Base-by-base conservation (phyloP, 139 green algal species). In the Chlamydomonas schloesseri region DNA sequence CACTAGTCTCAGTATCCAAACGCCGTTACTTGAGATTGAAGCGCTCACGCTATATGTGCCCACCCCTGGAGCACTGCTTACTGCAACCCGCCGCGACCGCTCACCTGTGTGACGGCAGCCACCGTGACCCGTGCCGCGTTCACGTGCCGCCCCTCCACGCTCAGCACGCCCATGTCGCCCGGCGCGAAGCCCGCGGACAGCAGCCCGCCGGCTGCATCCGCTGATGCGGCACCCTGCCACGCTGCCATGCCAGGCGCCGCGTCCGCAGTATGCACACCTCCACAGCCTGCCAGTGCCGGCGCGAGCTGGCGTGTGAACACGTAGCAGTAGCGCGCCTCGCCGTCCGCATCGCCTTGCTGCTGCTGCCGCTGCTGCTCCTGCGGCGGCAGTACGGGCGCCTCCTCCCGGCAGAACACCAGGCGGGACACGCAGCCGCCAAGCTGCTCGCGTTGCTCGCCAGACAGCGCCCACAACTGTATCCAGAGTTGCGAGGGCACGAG, bases 151-250 rank as follows among this genome's bases (percentile, higher is more conserved):
- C 94, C 95, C 55, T 98, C 95, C 65, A 97, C 67, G 64, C 93
- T 90, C 34, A 98, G 90, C 68, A 97, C 70, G 29, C 87, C 86
- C 74, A 93, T 89, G 71, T 98, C 95, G 0, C 95, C 95, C 20
- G 87, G 78, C 0, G 33, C 33, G 33, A 96, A 91, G 69, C 88
- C 84, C 20, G 31, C 69, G 8, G 69, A 42, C 37, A 88, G 37
- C 70, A 88, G 47, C 31, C 87, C 83, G 65, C 67, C 58, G 18
- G 3, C 13, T 24, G 9, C 71, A 1, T 21, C 26, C 67, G 18
- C 31, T 23, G 18, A 26, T 15, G 13, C 34, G 14, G 10, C 57
- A 0, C 42, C 42, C 42, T 50, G 42, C 42, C 42, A 5, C 42
- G 42, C 42, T 50, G 6, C 42, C 6, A 5, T 50, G 42, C 42